phyloP scores from a whole-genome alignment of 2,329 filamentous ascomycete genomes.

The Chrysoporthe austroafricana region DNA sequence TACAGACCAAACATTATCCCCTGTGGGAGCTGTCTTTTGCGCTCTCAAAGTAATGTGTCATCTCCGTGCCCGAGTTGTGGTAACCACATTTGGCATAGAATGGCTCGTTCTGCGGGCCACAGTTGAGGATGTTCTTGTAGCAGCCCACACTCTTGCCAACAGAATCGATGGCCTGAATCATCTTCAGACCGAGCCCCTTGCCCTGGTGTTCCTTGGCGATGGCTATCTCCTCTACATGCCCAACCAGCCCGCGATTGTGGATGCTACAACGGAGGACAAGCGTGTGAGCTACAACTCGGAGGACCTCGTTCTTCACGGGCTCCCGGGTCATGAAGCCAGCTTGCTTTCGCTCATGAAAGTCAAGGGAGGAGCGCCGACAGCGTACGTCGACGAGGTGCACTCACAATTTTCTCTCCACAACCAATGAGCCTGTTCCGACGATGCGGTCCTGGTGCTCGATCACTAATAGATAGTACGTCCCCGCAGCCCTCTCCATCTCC shows the following conservation, averaged over 20 bases:
- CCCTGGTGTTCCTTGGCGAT: constrained; percentile 79
- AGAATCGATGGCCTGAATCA: constrained; percentile 77
- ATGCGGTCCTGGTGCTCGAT: constrained; percentile 66
- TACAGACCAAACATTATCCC: constrained; percentile 12
- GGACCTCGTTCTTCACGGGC: no score
- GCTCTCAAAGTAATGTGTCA: constrained; percentile 29
- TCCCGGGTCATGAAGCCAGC: no score
- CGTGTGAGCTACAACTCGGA: neutral
- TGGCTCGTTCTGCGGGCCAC: constrained; percentile 75
- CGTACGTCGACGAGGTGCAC: constrained; percentile 34
- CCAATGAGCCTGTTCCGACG: constrained; percentile 74
- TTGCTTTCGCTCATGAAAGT: no score
- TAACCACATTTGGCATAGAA: constrained; percentile 62
- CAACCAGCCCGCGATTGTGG: constrained; percentile 69
- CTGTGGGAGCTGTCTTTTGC: constrained; percentile 24
- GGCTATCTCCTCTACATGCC: constrained; percentile 85
- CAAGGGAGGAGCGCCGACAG: neutral
- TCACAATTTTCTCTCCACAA: constrained; percentile 80
- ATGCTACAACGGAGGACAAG: constrained; percentile 50
- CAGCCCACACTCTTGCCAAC: constrained; percentile 75
- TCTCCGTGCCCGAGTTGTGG: constrained; percentile 27
- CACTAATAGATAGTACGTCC: constrained; percentile 72
- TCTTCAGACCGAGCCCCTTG: constrained; percentile 75
- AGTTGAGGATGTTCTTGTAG: constrained; percentile 82
- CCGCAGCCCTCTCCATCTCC: constrained; percentile 48